A percentile compares a stretch with the other conserved stretches of the same genome.
Evolutionary conservation across 306 rosid species (phyloP).

Genomic region (Quillaja saponaria): DNA sequence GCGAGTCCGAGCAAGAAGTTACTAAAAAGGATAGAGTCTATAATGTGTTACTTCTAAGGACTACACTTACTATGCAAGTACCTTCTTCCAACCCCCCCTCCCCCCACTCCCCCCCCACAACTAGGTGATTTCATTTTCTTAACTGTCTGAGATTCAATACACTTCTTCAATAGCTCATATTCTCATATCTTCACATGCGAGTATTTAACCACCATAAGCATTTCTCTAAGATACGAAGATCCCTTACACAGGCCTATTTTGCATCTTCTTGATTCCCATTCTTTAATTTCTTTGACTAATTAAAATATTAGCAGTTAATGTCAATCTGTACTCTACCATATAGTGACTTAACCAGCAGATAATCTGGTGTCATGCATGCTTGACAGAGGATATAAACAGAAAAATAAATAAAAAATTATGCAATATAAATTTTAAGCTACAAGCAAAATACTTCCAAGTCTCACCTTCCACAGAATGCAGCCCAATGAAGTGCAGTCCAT

Average conservation of each 20-base stretch:
- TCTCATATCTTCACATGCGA: constrained; percentile 3
- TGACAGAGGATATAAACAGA: too few species aligned
- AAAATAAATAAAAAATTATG: too few species aligned
- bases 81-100: background rate
- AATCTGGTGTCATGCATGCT: constrained; percentile 13
- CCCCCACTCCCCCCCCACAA: too few species aligned
- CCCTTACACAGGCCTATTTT: constrained; percentile 17
- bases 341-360: background rate
- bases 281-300: background rate
- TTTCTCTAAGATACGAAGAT: constrained; percentile 14
- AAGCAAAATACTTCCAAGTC: constrained; percentile 23
- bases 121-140: too few species aligned
- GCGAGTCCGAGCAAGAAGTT: constrained; percentile 27
- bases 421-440: constrained; percentile 9
- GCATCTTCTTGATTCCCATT: constrained; percentile 14
- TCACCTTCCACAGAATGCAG: constrained; percentile 88
- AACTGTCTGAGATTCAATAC: background rate
- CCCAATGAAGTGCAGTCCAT: constrained; percentile 98
- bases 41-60: background rate
- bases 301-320: background rate
- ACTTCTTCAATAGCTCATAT: background rate
- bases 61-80: constrained; percentile 1
- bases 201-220: constrained; percentile 7
- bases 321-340: background rate
- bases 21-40: constrained; percentile 5